Percentiles rank a stretch among this genome's conserved stretches.
Conservation (phyloP, 176 grass and related monocot genomes). For the Rhynchospora breviuscula region DNA sequence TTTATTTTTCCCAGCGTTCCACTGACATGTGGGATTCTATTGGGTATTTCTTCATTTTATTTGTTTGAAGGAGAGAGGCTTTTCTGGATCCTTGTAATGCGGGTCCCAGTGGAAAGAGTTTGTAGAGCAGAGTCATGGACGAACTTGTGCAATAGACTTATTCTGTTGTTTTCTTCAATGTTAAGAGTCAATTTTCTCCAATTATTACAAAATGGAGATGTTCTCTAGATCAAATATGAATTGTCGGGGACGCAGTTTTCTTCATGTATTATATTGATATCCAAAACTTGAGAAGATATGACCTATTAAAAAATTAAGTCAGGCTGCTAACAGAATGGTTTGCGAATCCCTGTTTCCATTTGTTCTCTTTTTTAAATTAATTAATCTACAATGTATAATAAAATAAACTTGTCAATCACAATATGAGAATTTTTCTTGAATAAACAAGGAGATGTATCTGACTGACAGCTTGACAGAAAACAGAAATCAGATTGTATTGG, state of each 20-base stretch:
- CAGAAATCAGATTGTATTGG: background rate
- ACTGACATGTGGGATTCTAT: background rate
- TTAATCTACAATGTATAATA: background rate
- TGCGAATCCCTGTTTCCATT: background rate
- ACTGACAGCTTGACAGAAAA: background rate
- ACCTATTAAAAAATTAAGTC: background rate
- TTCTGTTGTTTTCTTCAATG: background rate
- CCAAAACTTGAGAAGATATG: background rate
- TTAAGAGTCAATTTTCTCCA: background rate
- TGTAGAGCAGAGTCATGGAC: background rate
- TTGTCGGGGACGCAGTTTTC: background rate
- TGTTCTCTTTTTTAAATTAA: background rate
- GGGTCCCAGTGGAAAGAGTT: background rate
- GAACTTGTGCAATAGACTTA: background rate
- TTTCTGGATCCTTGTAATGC: background rate
- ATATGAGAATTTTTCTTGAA: background rate
- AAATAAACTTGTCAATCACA: background rate
- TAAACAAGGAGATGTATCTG: background rate
- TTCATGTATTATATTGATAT: background rate
- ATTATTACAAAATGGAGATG: background rate
- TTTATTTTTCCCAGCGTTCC: background rate
- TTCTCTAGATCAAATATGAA: background rate
- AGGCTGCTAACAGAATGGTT: slow-evolving; percentile 3
- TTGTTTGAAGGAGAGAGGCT: background rate
- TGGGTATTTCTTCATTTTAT: background rate